Evolutionary conservation across 2,329 filamentous ascomycete species (phyloP), one percentile per base, ranked within the genome.

Genomic region (Talaromyces albobiverticillius): DNA sequence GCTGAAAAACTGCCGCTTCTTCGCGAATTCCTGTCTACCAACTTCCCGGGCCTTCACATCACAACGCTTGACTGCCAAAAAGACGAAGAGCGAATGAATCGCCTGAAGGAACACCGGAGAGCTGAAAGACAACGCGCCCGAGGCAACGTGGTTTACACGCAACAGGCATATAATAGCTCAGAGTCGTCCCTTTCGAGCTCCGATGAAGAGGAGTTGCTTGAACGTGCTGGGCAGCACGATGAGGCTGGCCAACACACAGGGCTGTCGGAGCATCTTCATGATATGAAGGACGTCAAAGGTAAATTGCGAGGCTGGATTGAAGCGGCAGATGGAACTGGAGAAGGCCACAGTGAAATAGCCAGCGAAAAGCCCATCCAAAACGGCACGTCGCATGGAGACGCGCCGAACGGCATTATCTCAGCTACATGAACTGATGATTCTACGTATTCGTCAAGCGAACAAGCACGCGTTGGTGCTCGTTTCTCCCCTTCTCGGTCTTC

Each of bases 21-120:
- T 1, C 84, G 86, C 50, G 66, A 77, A 10, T 95, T 90, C 66
- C 72, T 97, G 2, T 75, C 85, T 29, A 71, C 70, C 22, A 90
- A 93, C 60, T 84, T 96, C 31, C 89, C 89, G 0, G 90, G 89
- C 0, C 74, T 97, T 1, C 84, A 87, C 49, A 77, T 96, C 43
- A 77, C 85, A 0, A 84, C 84, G 0, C 82, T 93, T 62, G 87
- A 91, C 66, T 95, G 89, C 74, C 79, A 82, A 57, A 73, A 69
- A 36, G 89, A 90, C 54, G 88, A 89, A 9, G 81, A 92, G 56
- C 78, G 83, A 60, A 86, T 95, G 71, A 73, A 79, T 41, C 78
- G 83, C 57, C 81, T 95, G 76, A 96, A 96, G 77, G 74, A 85
- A 40, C 81, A 85, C 57, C 92, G 96, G 74, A 76, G 83, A 23